A percentile compares a stretch with the other conserved stretches of the same genome.
These are phyloP conservation scores for Pyrenophora graminea DNA, from an alignment of 2,329 filamentous ascomycete genomes.

Conservation along the genomic window DNA sequence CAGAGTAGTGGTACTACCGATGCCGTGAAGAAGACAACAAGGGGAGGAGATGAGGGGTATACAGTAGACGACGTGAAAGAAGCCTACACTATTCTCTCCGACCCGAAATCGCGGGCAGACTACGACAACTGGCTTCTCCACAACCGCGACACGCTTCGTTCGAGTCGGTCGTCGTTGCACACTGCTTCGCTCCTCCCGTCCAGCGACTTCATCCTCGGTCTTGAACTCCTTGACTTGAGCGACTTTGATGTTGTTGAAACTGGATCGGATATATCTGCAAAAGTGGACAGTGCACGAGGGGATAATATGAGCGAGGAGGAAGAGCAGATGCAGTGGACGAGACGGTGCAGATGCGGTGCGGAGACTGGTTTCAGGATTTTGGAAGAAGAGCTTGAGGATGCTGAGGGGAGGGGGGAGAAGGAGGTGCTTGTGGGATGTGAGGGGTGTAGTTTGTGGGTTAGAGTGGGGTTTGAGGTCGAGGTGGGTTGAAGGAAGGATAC, in stretches of 20 bases:
- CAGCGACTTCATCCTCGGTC: constrained; percentile 49
- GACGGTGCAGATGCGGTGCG: constrained; percentile 63
- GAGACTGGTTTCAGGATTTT: constrained; percentile 59
- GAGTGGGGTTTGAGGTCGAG: constrained; percentile 62
- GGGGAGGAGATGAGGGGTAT: constrained; percentile 14
- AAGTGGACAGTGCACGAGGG: too few relatives aligned
- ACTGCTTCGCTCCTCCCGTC: constrained; percentile 3
- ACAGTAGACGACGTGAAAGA: constrained; percentile 63
- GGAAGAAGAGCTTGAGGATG: constrained; percentile 59
- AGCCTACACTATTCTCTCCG: constrained; percentile 60
- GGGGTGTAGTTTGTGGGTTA: constrained; percentile 67
- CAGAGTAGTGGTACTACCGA: not conserved
- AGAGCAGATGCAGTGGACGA: constrained; percentile 52
- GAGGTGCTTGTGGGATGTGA: constrained; percentile 65
- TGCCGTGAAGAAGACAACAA: not conserved
- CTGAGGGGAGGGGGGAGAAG: constrained; percentile 57
- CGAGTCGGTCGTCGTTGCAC: not conserved
- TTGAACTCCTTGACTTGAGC: constrained; percentile 63
- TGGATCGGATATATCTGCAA: not conserved
- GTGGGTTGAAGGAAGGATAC: constrained; percentile 30
- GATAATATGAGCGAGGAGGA: constrained; percentile 35
- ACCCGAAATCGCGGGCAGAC: constrained; percentile 49
- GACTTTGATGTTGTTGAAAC: constrained; percentile 44
- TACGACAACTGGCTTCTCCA: constrained; percentile 41
- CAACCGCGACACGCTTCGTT: constrained; percentile 1